Percentiles rank a stretch among this genome's conserved stretches.
These are phyloP conservation scores for Leccinum longicurvipes DNA, from an alignment of 768 basidiomycete genomes.

Conservation along the genomic window DNA sequence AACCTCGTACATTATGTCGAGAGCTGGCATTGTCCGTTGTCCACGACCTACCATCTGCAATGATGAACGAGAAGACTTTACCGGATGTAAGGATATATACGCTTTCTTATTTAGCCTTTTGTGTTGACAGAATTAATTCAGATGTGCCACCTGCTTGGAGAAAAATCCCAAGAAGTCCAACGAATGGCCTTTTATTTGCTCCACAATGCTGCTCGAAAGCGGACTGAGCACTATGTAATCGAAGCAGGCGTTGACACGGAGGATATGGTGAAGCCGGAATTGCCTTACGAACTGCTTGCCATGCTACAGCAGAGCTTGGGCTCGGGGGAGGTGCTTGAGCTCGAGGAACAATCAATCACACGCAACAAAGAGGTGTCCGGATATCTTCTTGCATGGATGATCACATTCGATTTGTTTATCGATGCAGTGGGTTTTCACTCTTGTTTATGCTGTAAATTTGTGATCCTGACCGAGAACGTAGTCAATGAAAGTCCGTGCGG, in stretches of 20 bases:
- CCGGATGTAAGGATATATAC: slow-evolving; percentile 47
- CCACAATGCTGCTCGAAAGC: slow-evolving; percentile 61
- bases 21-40: slow-evolving; percentile 68
- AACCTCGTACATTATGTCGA: slow-evolving; percentile 63
- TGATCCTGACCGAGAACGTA: slow-evolving; percentile 29
- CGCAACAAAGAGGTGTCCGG: slow-evolving; percentile 49
- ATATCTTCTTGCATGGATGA: slow-evolving; percentile 84
- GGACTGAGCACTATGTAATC: slow-evolving; percentile 81
- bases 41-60: slow-evolving; percentile 57
- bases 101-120: not conserved
- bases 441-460: too few species aligned
- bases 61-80: slow-evolving; percentile 63
- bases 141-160: slow-evolving; percentile 79
- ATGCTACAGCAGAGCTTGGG: slow-evolving; percentile 53
- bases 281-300: slow-evolving; percentile 66
- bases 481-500: slow-evolving; percentile 84
- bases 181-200: slow-evolving; percentile 76
- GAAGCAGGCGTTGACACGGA: slow-evolving; percentile 82
- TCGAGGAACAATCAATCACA: slow-evolving; percentile 37
- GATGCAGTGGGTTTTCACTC: slow-evolving; percentile 61
- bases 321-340: slow-evolving; percentile 37
- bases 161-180: slow-evolving; percentile 63
- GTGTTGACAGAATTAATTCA: slow-evolving; percentile 28
- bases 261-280: slow-evolving; percentile 43
- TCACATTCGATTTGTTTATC: slow-evolving; percentile 79